Percentiles rank a stretch among this genome's conserved stretches.
phyloP scores from a whole-genome alignment of 192 early-diverging fungal species.

The Podila minutissima region DNA sequence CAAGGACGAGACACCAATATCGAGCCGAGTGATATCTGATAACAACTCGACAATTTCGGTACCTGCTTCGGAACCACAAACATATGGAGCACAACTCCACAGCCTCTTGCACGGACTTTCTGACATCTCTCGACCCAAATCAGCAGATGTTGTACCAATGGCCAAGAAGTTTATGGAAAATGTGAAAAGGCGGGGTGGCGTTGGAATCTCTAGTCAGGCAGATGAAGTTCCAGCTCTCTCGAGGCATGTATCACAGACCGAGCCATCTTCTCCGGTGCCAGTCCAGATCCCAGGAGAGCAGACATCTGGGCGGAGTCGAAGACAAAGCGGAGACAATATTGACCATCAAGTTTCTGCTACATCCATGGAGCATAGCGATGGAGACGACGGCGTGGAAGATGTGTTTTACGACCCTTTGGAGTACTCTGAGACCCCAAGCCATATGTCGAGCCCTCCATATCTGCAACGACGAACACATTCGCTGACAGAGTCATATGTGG shows the following conservation, averaged over 20 bases:
- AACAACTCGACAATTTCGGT: background rate
- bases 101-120: constrained; percentile 37
- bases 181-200: constrained; percentile 21
- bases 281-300: constrained; percentile 31
- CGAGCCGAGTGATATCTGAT: background rate
- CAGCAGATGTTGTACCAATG: constrained; percentile 42
- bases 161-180: constrained; percentile 36
- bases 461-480: constrained; percentile 29
- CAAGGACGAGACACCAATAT: background rate
- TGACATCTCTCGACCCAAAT: constrained; percentile 37
- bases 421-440: constrained; percentile 13
- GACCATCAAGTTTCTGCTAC: background rate
- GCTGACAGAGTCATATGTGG: constrained; percentile 62
- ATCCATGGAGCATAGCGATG: background rate
- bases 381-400: constrained; percentile 32
- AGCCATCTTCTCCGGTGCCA: constrained; percentile 18
- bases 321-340: constrained; percentile 1
- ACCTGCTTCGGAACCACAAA: constrained; percentile 3
- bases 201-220: background rate
- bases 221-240: background rate
- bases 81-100: constrained; percentile 26
- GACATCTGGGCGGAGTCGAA: background rate
- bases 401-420: constrained; percentile 45
- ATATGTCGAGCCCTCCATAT: constrained; percentile 31
- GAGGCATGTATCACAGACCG: constrained; percentile 4